Base-by-base conservation (phyloP, 192 early-diverging fungal genomes). In the Coemansia sp. region DNA sequence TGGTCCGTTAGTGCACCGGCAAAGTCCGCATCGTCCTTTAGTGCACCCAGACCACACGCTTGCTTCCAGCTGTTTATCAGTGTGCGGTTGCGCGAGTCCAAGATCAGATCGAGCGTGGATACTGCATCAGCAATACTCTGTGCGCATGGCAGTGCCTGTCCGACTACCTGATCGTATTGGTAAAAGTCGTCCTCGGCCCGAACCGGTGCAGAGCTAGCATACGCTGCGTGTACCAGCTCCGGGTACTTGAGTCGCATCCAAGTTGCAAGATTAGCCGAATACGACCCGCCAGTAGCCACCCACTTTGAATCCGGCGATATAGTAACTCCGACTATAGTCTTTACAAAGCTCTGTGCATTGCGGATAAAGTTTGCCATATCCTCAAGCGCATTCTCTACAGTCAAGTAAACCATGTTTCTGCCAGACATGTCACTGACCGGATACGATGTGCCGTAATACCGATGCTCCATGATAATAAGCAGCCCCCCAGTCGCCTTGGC, bases 241-340 rank as follows among this genome's bases (percentile, higher is more conserved):
- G 90, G 91, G 68, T 89, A 91, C 55, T 80, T 72, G 52, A 85
- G 70, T 24, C 92, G 86, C 68, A 89, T 85, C 94, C 94, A 95
- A 0, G 90, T 90, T 7, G 94, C 91, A 13, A 95, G 60, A 53
- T 88, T 92, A 3, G 90, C 94, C 18, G 89, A 78, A 73, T 95
- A 95, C 8, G 90, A 92, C 27, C 92, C 92, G n/a, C 94, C 94
- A 2, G 86, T 76, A 2, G 87, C 83, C 9, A 94, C 87, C 90
- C 92, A 93, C 67, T 85, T 85, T 64, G 79, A 72, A 5, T 66
- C 16, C 18, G 78, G 66, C 58, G 78, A 78, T 16, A 89, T 85
- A 34, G 75, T 49, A 7, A 69, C 27, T 2, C 83, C 79, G 5
- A 70, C 52, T 0, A 39, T 16, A 3, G 52, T 36, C n/a, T 70